Base-by-base conservation (phyloP, 805 yeast genomes). In the Yamadazyma scolyti region DNA sequence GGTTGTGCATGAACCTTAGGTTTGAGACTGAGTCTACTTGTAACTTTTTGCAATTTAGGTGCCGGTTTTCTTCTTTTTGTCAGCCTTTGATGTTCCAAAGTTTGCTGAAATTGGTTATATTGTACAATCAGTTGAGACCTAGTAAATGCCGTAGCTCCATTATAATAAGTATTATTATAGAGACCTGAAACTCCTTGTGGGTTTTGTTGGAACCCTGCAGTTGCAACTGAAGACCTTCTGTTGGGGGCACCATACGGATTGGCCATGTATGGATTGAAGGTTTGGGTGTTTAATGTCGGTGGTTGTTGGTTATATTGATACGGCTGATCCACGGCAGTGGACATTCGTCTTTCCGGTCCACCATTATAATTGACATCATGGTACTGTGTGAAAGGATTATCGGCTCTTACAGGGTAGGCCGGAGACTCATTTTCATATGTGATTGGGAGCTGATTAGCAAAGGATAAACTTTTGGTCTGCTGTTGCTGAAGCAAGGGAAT, bases 1-100 rank as follows among this genome's bases (percentile, higher is more conserved):
- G 89, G 89, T 29, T 69, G 73, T n/a, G 58, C 54, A 47, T 82
- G 79, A 4, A 71, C 37, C 9, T 63, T 57, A 0, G 94, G 94
- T n/a, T 60, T 62, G 37, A 83, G 56, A 32, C 82, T 87, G n/a
- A 58, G 38, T 30, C 55, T 61, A 27, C 58, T 52, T 20, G 51
- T 50, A 11, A 79, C 54, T 34, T 56, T 64, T 13, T 53, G 48
- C 40, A 74, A 69, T 29, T 54, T 60, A 1, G 90, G 90, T 5
- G 65, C 66, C 4, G 66, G 57, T 30, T 41, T 44, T 36, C 48
- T 26, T 27, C 25, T 40, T n/a, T 30, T 44, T 28, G 49, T 47
- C 23, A 44, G 28, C 38, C 34, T 47, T 30, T 40, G 58, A 37
- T 34, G 46, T 40, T 46, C 56, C 13, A 44, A 39, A 28, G 39